phyloP scores from a whole-genome alignment of 306 rosid species.

The Elaeagnus macrophylla region DNA sequence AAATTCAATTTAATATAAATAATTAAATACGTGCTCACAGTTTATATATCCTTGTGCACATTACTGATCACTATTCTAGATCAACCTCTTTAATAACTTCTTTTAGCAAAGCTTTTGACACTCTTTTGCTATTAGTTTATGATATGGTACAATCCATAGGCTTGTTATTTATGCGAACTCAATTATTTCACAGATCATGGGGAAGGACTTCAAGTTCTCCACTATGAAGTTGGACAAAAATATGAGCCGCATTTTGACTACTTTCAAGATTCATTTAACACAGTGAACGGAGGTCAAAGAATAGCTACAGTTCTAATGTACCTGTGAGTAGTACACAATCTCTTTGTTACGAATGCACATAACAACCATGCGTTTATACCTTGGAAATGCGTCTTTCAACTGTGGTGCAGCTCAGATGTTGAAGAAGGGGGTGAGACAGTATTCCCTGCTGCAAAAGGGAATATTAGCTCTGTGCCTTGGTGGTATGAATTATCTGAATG shows the following conservation, averaged over 20 bases:
- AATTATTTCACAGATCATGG: slow-evolving; percentile 66
- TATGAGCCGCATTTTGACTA: slow-evolving; percentile 97
- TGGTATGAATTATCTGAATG: slow-evolving; percentile 96
- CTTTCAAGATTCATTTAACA: slow-evolving; percentile 76
- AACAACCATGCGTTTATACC: slow-evolving; percentile 10
- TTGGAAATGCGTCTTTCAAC: slow-evolving; percentile 11
- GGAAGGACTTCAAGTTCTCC: slow-evolving; percentile 98
- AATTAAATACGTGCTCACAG: too few relatives aligned
- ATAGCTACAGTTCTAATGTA: slow-evolving; percentile 93
- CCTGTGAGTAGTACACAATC: slow-evolving; percentile 56
- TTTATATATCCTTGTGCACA: too few relatives aligned
- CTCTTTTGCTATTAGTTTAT: background rate
- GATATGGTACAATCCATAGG: slow-evolving; percentile 12
- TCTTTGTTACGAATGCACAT: slow-evolving; percentile 13
- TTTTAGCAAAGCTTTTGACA: too few relatives aligned
- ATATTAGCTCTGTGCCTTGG: slow-evolving; percentile 87
- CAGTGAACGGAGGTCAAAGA: slow-evolving; percentile 92
- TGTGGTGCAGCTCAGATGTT: slow-evolving; percentile 75
- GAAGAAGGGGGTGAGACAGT: slow-evolving; percentile 99
- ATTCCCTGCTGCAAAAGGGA: slow-evolving; percentile 94
- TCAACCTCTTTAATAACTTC: too few relatives aligned
- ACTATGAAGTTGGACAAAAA: slow-evolving; percentile 97
- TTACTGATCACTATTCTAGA: too few relatives aligned
- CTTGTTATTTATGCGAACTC: slow-evolving; percentile 18
- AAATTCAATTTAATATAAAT: too few relatives aligned